These are phyloP conservation scores for Imleria badia DNA, from an alignment of 768 basidiomycete genomes.

Conservation along the genomic window DNA sequence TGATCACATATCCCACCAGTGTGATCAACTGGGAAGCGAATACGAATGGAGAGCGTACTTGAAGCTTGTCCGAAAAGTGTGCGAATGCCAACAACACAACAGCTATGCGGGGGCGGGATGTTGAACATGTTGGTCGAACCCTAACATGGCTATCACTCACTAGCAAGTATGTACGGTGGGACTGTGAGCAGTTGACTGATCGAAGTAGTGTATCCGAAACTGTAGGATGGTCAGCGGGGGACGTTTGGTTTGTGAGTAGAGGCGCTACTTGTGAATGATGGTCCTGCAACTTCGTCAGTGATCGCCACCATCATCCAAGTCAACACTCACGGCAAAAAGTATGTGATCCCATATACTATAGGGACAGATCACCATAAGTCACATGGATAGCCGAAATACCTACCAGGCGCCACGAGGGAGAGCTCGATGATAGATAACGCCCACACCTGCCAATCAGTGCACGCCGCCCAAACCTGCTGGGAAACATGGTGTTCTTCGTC, in stretches of 20 bases:
- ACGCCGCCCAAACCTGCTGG: background rate
- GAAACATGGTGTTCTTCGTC: background rate
- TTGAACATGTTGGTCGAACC: background rate
- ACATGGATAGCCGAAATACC: background rate
- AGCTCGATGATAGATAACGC: background rate
- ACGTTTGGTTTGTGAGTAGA: too few relatives aligned
- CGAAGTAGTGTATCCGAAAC: background rate
- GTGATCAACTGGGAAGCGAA: background rate
- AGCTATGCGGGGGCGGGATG: background rate
- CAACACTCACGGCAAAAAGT: slow-evolving; percentile 2
- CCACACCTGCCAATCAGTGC: slow-evolving; percentile 7
- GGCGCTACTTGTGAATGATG: background rate
- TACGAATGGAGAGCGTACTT: background rate
- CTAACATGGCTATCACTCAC: background rate
- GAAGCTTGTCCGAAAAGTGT: slow-evolving; percentile 1
- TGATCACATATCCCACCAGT: background rate
- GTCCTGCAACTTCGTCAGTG: background rate
- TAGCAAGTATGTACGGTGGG: background rate
- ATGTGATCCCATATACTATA: slow-evolving; percentile 3
- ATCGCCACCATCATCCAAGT: background rate
- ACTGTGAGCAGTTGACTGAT: slow-evolving; percentile 2
- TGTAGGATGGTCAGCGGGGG: background rate
- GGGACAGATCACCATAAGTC: background rate
- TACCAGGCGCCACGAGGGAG: background rate
- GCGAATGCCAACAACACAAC: background rate